Conservation (phyloP, 192 early-diverging fungal species). For the Coemansia sp. region DNA sequence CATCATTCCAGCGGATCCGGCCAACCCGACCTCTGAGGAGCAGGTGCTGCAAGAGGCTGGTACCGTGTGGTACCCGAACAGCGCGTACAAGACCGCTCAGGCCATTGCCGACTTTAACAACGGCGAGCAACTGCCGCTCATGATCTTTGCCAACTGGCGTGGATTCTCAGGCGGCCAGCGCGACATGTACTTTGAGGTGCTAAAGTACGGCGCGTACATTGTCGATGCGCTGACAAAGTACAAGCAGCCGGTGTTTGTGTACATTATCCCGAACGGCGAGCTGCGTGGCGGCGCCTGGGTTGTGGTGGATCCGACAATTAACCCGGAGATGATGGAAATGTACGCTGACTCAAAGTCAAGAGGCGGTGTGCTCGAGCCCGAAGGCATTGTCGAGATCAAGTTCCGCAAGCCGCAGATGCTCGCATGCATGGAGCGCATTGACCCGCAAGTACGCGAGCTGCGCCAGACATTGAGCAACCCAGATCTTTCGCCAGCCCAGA, state of each 20-base stretch:
- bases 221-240: constrained; percentile 96
- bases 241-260: constrained; percentile 97
- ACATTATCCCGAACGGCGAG: constrained; percentile 92
- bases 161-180: constrained; percentile 98
- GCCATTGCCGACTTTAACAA: constrained; percentile 99
- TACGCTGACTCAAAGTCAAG: constrained; percentile 90
- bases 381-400: constrained; percentile 98
- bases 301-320: constrained; percentile 95
- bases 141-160: constrained; percentile 99
- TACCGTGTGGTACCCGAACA: constrained; percentile 98
- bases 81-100: constrained; percentile 99
- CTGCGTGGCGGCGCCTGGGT: constrained; percentile 99
- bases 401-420: constrained; percentile 91
- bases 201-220: constrained; percentile 97
- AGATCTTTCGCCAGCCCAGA: constrained; percentile 60
- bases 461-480: constrained; percentile 64
- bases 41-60: constrained; percentile 90
- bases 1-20: constrained; percentile 92
- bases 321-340: constrained; percentile 99
- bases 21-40: constrained; percentile 84
- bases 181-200: constrained; percentile 97
- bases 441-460: constrained; percentile 71
- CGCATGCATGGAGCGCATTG: constrained; percentile 90
- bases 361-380: constrained; percentile 94
- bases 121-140: constrained; percentile 96